Conservation (phyloP, 345 rosid genomes). For the Rhodomyrtus tomentosa region DNA sequence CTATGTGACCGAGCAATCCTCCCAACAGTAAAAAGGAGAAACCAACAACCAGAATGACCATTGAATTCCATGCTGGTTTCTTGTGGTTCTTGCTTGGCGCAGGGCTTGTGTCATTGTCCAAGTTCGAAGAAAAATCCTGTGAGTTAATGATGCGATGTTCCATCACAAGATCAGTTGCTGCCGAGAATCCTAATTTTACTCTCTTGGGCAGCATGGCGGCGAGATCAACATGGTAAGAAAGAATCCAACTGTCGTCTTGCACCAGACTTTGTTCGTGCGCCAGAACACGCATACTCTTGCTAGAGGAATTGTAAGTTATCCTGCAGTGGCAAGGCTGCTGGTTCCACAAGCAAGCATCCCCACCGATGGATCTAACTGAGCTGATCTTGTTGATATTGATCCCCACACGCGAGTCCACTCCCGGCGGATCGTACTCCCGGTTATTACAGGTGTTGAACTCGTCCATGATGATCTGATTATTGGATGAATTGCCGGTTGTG, state of each 20-base stretch:
- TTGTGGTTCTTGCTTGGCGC: background rate
- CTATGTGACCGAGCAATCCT: background rate
- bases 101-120: background rate
- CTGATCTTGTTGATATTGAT: conserved; percentile 4
- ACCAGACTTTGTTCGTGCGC: background rate
- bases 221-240: conserved; percentile 8
- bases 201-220: conserved; percentile 1
- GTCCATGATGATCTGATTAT: conserved; percentile 7
- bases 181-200: conserved; percentile 17
- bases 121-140: conserved; percentile 11
- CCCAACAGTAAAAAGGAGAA: background rate
- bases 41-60: background rate
- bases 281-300: conserved; percentile 1
- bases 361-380: background rate
- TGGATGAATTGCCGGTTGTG: background rate
- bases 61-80: background rate
- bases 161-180: background rate
- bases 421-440: conserved; percentile 15
- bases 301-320: background rate
- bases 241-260: background rate
- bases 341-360: background rate
- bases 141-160: conserved; percentile 6
- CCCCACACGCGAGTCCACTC: conserved; percentile 14
- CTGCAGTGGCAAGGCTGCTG: background rate
- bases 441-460: conserved; percentile 23